Evolutionary conservation across 306 rosid species (phyloP).

Genomic region (Fagus sylvatica): DNA sequence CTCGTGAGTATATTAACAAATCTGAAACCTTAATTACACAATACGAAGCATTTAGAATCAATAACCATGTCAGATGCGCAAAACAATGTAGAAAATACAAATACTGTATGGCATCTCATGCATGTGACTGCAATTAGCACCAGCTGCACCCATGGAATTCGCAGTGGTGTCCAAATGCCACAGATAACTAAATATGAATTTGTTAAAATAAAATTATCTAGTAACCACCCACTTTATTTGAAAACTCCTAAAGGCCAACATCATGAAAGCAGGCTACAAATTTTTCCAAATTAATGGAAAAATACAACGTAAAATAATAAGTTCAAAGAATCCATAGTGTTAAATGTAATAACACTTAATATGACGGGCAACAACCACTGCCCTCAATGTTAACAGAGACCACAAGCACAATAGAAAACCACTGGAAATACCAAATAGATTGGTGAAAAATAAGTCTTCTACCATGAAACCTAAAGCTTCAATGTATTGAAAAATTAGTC

Average conservation of each 20-base stretch:
- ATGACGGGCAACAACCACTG: background rate
- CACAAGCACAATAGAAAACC: background rate
- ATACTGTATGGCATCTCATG: background rate
- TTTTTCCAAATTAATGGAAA: constrained; percentile 11
- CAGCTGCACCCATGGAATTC: background rate
- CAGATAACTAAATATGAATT: background rate
- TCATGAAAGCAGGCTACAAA: background rate
- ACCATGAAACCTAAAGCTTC: background rate
- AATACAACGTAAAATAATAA: constrained; percentile 8
- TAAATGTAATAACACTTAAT: background rate
- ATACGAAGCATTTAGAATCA: background rate
- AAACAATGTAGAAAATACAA: background rate
- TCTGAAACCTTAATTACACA: background rate
- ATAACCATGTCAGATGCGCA: background rate
- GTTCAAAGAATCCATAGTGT: background rate
- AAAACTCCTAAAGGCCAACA: constrained; percentile 25
- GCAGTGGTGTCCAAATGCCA: background rate
- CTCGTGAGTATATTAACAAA: background rate
- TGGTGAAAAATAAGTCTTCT: background rate
- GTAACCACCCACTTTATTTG: constrained; percentile 1
- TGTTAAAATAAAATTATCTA: background rate
- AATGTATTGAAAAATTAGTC: constrained; percentile 4
- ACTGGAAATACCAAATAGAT: constrained; percentile 11
- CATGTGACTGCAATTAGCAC: background rate
- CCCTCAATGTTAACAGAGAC: constrained; percentile 19